phyloP scores from a whole-genome alignment of 345 rosid species.

The Boechera divaricarpa region DNA sequence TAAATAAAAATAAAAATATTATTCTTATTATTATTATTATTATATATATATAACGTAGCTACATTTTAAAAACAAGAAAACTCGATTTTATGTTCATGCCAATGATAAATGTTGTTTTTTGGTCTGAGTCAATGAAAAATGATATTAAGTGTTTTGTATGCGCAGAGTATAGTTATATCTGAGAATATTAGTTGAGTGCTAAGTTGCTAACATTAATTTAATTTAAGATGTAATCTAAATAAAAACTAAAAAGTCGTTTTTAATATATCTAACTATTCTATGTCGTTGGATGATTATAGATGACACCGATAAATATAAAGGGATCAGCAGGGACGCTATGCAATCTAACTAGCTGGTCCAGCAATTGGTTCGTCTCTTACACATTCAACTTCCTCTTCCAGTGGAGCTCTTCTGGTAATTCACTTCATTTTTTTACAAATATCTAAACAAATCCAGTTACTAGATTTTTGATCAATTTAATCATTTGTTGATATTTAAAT shows the following conservation, averaged over 20 bases:
- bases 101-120: neutral
- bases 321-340: conserved; percentile 88
- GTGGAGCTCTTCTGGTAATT: conserved; percentile 45
- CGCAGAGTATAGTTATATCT: neutral
- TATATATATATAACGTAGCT: too few species aligned
- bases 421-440: neutral
- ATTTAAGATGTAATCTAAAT: neutral
- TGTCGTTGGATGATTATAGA: conserved; percentile 45
- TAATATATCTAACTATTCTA: neutral
- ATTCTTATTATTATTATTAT: too few species aligned
- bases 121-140: neutral
- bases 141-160: neutral
- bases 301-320: conserved; percentile 83
- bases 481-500: neutral
- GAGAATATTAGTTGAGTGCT: neutral
- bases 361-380: conserved; percentile 77
- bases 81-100: neutral
- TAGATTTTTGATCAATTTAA: neutral
- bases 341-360: conserved; percentile 79
- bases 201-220: neutral
- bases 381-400: conserved; percentile 62
- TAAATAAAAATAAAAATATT: too few species aligned
- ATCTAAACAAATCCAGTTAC: neutral
- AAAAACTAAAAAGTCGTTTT: neutral
- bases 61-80: neutral